phyloP scores from a whole-genome alignment of 78 protist species.

The Speleostelium caveatum region DNA sequence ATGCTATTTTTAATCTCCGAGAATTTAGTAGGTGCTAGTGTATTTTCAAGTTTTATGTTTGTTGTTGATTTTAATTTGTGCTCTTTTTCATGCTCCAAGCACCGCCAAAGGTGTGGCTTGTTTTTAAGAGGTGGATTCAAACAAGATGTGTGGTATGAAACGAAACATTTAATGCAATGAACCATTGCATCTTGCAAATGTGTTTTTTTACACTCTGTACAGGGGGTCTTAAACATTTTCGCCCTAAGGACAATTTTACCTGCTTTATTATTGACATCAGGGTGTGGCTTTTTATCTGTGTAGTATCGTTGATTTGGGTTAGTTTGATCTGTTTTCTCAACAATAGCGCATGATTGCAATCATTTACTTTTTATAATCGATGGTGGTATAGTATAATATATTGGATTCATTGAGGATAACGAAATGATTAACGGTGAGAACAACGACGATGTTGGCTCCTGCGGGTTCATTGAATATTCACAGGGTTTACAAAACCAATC shows the following conservation, averaged over 20 bases:
- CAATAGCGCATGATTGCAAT: neutral
- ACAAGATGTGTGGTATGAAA: conserved; percentile 38
- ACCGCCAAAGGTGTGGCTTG: conserved; percentile 32
- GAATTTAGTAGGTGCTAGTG: too few relatives aligned
- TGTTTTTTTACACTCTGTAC: neutral
- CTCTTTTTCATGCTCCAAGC: conserved; percentile 11
- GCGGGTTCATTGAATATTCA: too few relatives aligned
- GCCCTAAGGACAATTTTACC: neutral
- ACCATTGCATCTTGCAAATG: neutral
- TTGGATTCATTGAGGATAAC: conserved; percentile 28
- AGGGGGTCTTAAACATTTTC: neutral
- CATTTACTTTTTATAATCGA: conserved; percentile 8
- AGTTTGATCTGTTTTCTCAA: neutral
- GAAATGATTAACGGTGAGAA: conserved; percentile 2
- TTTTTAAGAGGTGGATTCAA: conserved; percentile 26
- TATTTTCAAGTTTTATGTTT: too few relatives aligned
- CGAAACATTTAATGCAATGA: conserved; percentile 14
- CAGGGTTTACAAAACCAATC: conserved; percentile 74
- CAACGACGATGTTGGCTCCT: too few relatives aligned
- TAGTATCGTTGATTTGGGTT: too few relatives aligned
- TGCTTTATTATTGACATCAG: too few relatives aligned
- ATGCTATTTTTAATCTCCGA: too few relatives aligned
- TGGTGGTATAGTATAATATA: conserved; percentile 21
- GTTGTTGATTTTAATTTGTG: too few relatives aligned
- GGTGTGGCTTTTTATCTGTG: too few relatives aligned